A percentile compares a stretch with the other conserved stretches of the same genome.
phyloP scores from a whole-genome alignment of 768 basidiomycete genomes.

The Chalciporus pseudorubinellus region DNA sequence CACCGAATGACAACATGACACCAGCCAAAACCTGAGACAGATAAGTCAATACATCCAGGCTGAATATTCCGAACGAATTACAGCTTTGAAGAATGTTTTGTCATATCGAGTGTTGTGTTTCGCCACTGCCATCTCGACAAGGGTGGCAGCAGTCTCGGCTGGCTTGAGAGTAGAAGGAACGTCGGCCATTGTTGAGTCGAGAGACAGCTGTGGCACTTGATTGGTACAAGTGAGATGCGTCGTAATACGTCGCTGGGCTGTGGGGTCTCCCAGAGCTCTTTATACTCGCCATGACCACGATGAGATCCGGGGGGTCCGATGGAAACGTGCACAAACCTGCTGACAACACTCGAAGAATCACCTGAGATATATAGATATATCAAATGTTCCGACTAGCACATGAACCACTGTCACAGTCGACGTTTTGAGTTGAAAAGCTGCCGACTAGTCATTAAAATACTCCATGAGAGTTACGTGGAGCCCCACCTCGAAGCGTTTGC shows the following conservation, averaged over 20 bases:
- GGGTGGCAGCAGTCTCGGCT: slow-evolving; percentile 51
- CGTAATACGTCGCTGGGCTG: background rate
- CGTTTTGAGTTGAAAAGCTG: too few relatives aligned
- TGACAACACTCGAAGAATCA: background rate
- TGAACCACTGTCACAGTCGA: too few relatives aligned
- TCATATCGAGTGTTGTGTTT: slow-evolving; percentile 67
- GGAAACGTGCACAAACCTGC: background rate
- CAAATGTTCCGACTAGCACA: too few relatives aligned
- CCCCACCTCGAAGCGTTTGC: too few relatives aligned
- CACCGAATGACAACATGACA: slow-evolving; percentile 73
- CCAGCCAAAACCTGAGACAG: slow-evolving; percentile 60
- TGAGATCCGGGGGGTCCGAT: too few relatives aligned
- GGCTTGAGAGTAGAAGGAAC: slow-evolving; percentile 53
- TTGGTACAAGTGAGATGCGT: slow-evolving; percentile 2
- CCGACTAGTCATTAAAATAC: too few relatives aligned
- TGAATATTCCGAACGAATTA: slow-evolving; percentile 31
- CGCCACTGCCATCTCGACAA: slow-evolving; percentile 54
- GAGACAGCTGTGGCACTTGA: background rate
- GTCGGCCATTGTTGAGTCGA: slow-evolving; percentile 17
- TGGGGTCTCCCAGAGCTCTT: slow-evolving; percentile 5
- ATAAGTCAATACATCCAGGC: background rate
- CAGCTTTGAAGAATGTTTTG: slow-evolving; percentile 65
- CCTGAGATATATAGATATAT: background rate
- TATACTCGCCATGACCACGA: slow-evolving; percentile 20
- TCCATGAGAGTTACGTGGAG: too few relatives aligned